A percentile compares a stretch with the other conserved stretches of the same genome.
These are phyloP conservation scores for Yamadazyma takamatsuzukensis DNA, from an alignment of 805 yeast genomes.

Conservation along the genomic window DNA sequence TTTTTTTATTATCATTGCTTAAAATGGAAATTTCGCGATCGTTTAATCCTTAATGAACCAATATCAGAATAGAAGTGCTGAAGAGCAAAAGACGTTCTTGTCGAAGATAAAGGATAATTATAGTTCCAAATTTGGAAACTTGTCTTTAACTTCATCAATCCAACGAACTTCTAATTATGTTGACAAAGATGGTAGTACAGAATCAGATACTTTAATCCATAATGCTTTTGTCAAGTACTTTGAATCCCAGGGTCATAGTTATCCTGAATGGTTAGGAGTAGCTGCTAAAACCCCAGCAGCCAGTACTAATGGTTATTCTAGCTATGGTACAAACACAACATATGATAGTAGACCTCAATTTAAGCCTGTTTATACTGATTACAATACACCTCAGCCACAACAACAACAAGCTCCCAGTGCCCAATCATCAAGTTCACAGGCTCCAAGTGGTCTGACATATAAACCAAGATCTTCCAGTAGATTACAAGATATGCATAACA, in stretches of 20 bases:
- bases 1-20: too few relatives aligned
- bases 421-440: constrained; percentile 1
- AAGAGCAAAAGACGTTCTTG: constrained; percentile 21
- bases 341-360: constrained; percentile 10
- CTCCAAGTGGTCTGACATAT: constrained; percentile 15
- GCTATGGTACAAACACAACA: neutral
- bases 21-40: too few relatives aligned
- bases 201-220: constrained; percentile 40
- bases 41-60: constrained; percentile 6
- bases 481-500: constrained; percentile 38
- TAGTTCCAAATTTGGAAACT: constrained; percentile 33
- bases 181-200: constrained; percentile 38
- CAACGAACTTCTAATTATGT: constrained; percentile 14
- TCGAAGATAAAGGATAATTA: constrained; percentile 36
- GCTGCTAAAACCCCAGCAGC: constrained; percentile 2
- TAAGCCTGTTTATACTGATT: constrained; percentile 24
- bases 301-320: neutral
- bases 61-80: constrained; percentile 11
- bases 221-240: constrained; percentile 40
- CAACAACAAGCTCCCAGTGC: constrained; percentile 4
- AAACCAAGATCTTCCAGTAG: constrained; percentile 32
- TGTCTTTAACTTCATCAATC: constrained; percentile 24
- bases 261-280: constrained; percentile 44
- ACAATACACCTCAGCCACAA: constrained; percentile 13
- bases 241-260: constrained; percentile 27